Conservation (phyloP, 192 early-diverging fungal species). For the Piromyces sp. region DNA sequence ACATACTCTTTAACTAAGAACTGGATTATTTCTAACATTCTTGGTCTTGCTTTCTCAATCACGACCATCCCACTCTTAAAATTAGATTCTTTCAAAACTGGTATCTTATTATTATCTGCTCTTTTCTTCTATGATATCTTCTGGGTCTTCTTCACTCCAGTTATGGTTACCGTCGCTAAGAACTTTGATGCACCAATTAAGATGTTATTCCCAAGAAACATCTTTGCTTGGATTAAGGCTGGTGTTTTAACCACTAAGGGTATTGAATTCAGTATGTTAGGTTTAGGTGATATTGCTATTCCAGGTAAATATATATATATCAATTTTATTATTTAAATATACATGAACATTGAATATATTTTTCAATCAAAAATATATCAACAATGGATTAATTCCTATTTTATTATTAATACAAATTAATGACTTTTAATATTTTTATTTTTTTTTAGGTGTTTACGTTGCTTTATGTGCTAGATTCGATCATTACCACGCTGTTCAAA, state of each 20-base stretch:
- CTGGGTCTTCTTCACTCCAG: constrained; percentile 97
- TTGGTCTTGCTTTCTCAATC: constrained; percentile 71
- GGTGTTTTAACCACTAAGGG: neutral
- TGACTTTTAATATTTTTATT: neutral
- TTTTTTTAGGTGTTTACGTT: constrained; percentile 64
- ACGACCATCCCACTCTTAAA: constrained; percentile 72
- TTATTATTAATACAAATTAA: no score
- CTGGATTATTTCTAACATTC: constrained; percentile 81
- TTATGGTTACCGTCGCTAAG: constrained; percentile 95
- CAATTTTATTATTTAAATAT: no score
- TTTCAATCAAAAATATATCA: no score
- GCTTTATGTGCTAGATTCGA: constrained; percentile 82
- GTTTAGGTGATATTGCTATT: constrained; percentile 91
- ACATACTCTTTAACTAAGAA: constrained; percentile 71
- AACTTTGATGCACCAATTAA: constrained; percentile 94
- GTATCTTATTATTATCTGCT: constrained; percentile 78
- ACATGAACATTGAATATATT: no score
- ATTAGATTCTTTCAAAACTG: constrained; percentile 88
- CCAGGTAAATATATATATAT: constrained; percentile 50
- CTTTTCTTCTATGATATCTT: constrained; percentile 95
- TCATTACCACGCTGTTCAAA: constrained; percentile 36
- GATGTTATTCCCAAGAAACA: constrained; percentile 18
- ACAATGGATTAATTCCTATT: no score
- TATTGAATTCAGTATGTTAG: constrained; percentile 68
- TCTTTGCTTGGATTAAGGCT: neutral